phyloP scores from a whole-genome alignment of 306 rosid species.

The Vigna trinervia region DNA sequence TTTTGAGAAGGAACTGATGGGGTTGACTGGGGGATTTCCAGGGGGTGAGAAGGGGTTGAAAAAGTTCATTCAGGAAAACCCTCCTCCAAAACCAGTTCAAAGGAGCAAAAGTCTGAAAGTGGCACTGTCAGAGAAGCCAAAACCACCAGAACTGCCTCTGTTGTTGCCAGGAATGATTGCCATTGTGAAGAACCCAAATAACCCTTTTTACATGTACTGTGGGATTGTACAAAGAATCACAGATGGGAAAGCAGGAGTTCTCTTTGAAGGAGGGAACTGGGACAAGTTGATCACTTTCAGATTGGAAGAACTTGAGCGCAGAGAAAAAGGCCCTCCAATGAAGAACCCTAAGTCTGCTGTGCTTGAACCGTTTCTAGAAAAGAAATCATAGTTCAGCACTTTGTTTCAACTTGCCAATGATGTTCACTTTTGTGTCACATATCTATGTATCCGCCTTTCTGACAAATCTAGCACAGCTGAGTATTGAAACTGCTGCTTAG shows the following conservation, averaged over 20 bases:
- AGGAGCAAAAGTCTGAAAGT: conserved; percentile 37
- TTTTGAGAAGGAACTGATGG: conserved; percentile 91
- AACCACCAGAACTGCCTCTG: conserved; percentile 59
- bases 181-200: conserved; percentile 66
- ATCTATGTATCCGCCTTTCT: not conserved
- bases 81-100: conserved; percentile 59
- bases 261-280: conserved; percentile 57
- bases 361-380: conserved; percentile 74
- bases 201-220: conserved; percentile 78
- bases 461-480: conserved; percentile 19
- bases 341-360: conserved; percentile 68
- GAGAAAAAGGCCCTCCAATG: conserved; percentile 95
- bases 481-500: conserved; percentile 6
- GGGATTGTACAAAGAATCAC: conserved; percentile 58
- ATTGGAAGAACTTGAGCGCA: conserved; percentile 80
- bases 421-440: conserved; percentile 45
- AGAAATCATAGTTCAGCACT: conserved; percentile 46
- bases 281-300: conserved; percentile 72
- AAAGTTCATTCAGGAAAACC: conserved; percentile 77
- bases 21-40: conserved; percentile 91
- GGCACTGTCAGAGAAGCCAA: conserved; percentile 58
- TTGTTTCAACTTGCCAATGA: conserved; percentile 29
- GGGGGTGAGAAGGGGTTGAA: conserved; percentile 89
- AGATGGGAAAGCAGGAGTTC: conserved; percentile 53
- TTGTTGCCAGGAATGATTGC: conserved; percentile 81